Conservation (phyloP, 1,284 basidiomycete genomes). For the Ganoderma meredithae region DNA sequence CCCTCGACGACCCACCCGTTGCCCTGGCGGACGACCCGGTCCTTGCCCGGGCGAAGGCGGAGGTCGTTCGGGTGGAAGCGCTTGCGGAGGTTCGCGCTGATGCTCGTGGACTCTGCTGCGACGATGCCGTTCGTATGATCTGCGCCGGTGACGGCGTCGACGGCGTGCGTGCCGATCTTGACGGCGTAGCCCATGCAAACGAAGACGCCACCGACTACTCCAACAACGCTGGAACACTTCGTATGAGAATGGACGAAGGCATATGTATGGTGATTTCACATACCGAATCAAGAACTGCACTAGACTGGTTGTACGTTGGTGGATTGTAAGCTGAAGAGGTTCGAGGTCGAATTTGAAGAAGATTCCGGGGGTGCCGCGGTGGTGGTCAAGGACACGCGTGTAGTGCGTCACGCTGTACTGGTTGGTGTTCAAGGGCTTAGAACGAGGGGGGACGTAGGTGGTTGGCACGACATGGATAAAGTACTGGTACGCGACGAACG, state of each 20-base stretch:
- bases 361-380: slow-evolving; percentile 87
- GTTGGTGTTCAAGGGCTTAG: slow-evolving; percentile 76
- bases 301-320: slow-evolving; percentile 86
- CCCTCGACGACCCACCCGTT: slow-evolving; percentile 55
- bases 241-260: not conserved
- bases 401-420: slow-evolving; percentile 98
- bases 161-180: slow-evolving; percentile 68
- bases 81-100: slow-evolving; percentile 50
- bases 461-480: slow-evolving; percentile 96
- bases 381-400: slow-evolving; percentile 78
- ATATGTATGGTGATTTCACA: slow-evolving; percentile 30
- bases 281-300: slow-evolving; percentile 85
- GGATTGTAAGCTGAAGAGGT: slow-evolving; percentile 85
- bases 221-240: slow-evolving; percentile 58
- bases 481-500: slow-evolving; percentile 96
- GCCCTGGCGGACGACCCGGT: slow-evolving; percentile 48
- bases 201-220: slow-evolving; percentile 84
- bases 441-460: slow-evolving; percentile 81
- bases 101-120: slow-evolving; percentile 66
- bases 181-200: slow-evolving; percentile 83
- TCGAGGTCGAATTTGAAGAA: slow-evolving; percentile 99
- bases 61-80: slow-evolving; percentile 57
- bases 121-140: slow-evolving; percentile 65
- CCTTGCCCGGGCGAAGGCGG: slow-evolving; percentile 46
- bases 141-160: slow-evolving; percentile 71